These are phyloP conservation scores for Xylariaceae sp. DNA, from an alignment of 2,329 filamentous ascomycete genomes.

Conservation along the genomic window DNA sequence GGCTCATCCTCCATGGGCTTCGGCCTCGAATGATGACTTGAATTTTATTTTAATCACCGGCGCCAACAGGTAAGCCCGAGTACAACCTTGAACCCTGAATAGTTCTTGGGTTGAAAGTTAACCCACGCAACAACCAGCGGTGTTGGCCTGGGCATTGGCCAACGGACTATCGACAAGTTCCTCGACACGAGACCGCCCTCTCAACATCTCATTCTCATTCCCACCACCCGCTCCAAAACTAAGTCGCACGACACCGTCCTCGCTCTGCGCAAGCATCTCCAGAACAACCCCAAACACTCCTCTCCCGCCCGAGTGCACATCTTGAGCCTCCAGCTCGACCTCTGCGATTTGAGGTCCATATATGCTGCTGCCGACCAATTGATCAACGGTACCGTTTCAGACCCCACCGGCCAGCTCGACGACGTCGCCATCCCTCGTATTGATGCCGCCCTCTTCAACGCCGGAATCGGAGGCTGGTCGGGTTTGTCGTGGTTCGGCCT, in stretches of 20 bases:
- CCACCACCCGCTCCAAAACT: constrained; percentile 71
- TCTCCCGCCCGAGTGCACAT: constrained; percentile 53
- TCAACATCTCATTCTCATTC: constrained; percentile 72
- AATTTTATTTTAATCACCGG: constrained; percentile 31
- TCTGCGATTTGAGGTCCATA: constrained; percentile 54
- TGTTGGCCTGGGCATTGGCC: constrained; percentile 77
- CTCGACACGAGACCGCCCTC: constrained; percentile 62
- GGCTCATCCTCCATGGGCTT: constrained; percentile 30
- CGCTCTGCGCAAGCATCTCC: constrained; percentile 60
- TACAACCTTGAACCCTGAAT: background rate
- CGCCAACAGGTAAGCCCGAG: constrained; percentile 29
- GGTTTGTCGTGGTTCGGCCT: constrained; percentile 68
- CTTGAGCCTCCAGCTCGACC: constrained; percentile 54
- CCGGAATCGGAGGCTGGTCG: constrained; percentile 81
- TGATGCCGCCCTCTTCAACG: constrained; percentile 79
- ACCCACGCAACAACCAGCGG: constrained; percentile 67
- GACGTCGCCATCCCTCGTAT: constrained; percentile 62
- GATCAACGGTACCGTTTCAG: constrained; percentile 41
- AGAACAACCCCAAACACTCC: constrained; percentile 41
- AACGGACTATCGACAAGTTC: constrained; percentile 87
- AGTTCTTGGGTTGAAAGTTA: background rate
- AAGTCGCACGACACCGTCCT: constrained; percentile 73
- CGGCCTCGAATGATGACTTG: constrained; percentile 29
- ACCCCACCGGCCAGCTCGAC: constrained; percentile 35
- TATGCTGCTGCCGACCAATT: constrained; percentile 46